Conservation (phyloP, 768 basidiomycete genomes). For the Pleurotus djamor region DNA sequence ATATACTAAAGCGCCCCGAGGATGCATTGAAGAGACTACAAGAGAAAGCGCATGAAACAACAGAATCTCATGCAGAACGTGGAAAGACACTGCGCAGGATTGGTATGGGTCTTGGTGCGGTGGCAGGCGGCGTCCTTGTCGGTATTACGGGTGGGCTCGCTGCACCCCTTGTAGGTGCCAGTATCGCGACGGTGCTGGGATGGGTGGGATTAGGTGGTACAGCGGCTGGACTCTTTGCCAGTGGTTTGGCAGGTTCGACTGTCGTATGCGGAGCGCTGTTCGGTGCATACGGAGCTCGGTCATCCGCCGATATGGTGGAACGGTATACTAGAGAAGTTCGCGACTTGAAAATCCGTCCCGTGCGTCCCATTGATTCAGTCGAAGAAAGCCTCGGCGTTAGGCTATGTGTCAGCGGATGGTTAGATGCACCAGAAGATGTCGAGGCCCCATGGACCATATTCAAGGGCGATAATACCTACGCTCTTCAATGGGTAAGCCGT, state of each 20-base stretch:
- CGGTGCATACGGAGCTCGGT: constrained; percentile 52
- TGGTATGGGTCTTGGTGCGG: constrained; percentile 50
- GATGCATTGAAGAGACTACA: constrained; percentile 41
- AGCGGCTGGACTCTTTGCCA: constrained; percentile 46
- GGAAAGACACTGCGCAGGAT: constrained; percentile 38
- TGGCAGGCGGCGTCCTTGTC: constrained; percentile 53
- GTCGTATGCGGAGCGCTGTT: constrained; percentile 58
- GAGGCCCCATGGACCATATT: constrained; percentile 52
- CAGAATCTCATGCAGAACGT: constrained; percentile 36
- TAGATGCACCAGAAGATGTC: constrained; percentile 40
- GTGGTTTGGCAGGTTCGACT: constrained; percentile 51
- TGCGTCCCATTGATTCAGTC: constrained; percentile 22
- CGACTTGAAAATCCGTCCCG: constrained; percentile 52
- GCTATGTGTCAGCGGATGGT: constrained; percentile 57
- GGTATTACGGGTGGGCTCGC: constrained; percentile 61
- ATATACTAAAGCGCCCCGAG: constrained; percentile 48
- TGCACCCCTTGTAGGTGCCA: constrained; percentile 57
- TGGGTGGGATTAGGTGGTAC: constrained; percentile 55
- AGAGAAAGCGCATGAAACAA: constrained; percentile 35
- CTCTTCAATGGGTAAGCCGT: constrained; percentile 53
- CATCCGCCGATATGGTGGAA: constrained; percentile 45
- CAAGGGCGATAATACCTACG: constrained; percentile 49
- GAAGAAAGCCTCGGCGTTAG: constrained; percentile 47
- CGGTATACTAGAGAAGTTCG: constrained; percentile 49
- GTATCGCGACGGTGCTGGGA: constrained; percentile 43